Evolutionary conservation across 345 rosid species (phyloP).

Genomic region (Dimocarpus longan): DNA sequence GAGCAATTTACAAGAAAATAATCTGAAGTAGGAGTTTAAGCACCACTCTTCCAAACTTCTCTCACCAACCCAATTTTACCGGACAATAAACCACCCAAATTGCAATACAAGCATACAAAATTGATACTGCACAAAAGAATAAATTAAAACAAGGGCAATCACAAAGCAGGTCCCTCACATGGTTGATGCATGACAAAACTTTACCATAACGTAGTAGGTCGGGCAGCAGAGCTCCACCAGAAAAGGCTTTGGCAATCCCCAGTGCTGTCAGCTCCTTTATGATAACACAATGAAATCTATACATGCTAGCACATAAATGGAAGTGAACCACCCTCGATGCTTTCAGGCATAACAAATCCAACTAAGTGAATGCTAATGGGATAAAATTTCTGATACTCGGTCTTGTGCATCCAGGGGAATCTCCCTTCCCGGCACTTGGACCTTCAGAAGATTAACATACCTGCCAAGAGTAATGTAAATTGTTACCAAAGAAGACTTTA

Average conservation of each 20-base stretch:
- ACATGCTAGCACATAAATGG: slow-evolving; percentile 6
- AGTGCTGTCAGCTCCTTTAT: not conserved
- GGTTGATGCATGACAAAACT: slow-evolving; percentile 5
- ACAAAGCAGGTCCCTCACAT: not conserved
- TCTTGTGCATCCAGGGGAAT: slow-evolving; percentile 75
- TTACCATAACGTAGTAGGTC: not conserved
- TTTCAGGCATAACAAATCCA: not conserved
- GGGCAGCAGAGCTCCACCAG: not conserved
- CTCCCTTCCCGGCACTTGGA: slow-evolving; percentile 88
- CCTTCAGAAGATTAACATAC: slow-evolving; percentile 74
- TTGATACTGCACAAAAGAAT: slow-evolving; percentile 24
- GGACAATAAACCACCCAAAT: not conserved
- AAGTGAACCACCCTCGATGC: not conserved
- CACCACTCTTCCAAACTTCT: not conserved
- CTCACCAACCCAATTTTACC: slow-evolving; percentile 6
- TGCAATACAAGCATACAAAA: slow-evolving; percentile 25
- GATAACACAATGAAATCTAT: slow-evolving; percentile 3
- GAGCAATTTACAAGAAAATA: slow-evolving; percentile 5
- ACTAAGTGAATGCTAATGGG: slow-evolving; percentile 36
- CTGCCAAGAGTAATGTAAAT: slow-evolving; percentile 37
- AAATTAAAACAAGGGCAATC: slow-evolving; percentile 6
- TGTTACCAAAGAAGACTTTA: not conserved
- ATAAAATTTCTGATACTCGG: slow-evolving; percentile 63
- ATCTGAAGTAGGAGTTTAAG: not conserved
- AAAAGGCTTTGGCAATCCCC: slow-evolving; percentile 5